phyloP scores from a whole-genome alignment of 345 rosid species.

The Boechera stricta region DNA sequence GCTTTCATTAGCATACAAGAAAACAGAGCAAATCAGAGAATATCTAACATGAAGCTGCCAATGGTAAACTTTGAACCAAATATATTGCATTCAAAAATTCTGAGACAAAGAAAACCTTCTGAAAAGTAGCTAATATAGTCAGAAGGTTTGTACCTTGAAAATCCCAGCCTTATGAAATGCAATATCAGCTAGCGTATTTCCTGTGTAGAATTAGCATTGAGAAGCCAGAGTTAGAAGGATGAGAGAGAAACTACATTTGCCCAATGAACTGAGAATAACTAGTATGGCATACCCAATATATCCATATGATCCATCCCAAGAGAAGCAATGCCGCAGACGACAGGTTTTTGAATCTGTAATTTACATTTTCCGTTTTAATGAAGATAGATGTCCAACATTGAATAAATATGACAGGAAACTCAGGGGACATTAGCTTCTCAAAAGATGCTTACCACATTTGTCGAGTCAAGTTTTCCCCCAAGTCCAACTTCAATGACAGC shows the following conservation, averaged over 20 bases:
- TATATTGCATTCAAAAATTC: conserved; percentile 33
- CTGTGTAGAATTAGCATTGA: conserved; percentile 49
- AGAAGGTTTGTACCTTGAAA: conserved; percentile 70
- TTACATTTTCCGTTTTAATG: conserved; percentile 26
- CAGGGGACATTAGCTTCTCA: conserved; percentile 15
- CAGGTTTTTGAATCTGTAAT: conserved; percentile 77
- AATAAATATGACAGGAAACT: conserved; percentile 12
- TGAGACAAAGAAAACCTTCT: conserved; percentile 23
- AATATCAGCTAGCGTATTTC: conserved; percentile 72
- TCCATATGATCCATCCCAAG: conserved; percentile 93
- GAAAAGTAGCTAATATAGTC: conserved; percentile 4
- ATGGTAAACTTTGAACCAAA: conserved; percentile 38
- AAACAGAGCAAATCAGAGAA: conserved; percentile 60
- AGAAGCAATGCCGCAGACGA: conserved; percentile 86
- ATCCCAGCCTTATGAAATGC: conserved; percentile 93
- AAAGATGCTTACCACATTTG: conserved; percentile 73
- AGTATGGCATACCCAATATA: conserved; percentile 54
- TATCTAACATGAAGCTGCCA: conserved; percentile 49
- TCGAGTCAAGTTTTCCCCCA: conserved; percentile 76
- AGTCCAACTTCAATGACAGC: conserved; percentile 91
- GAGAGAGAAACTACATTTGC: neutral
- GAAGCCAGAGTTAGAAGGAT: conserved; percentile 26
- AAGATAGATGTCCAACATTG: conserved; percentile 11
- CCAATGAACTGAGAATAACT: conserved; percentile 12
- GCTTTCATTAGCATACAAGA: conserved; percentile 72